Percentiles rank a stretch among this genome's conserved stretches.
phyloP scores from a whole-genome alignment of 1,284 basidiomycete species.

The Austropuccinia psidii region DNA sequence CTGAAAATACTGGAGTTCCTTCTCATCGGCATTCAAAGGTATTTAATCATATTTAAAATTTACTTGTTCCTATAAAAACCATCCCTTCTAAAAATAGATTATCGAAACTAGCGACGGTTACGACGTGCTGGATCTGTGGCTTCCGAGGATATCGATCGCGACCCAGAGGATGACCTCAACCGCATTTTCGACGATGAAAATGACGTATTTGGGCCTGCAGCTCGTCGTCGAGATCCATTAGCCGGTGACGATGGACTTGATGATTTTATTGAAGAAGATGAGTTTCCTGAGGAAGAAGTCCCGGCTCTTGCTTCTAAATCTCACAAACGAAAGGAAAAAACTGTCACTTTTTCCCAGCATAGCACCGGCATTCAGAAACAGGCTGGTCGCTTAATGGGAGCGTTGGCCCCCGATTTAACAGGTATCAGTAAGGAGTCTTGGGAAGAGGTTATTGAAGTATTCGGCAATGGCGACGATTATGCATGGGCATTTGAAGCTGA shows the following conservation, averaged over 20 bases:
- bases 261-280: constrained; percentile 37
- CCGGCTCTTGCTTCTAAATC: constrained; percentile 16
- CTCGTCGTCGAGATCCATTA: constrained; percentile 16
- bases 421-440: constrained; percentile 61
- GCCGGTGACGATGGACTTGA: constrained; percentile 33
- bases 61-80: background rate
- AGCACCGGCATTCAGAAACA: constrained; percentile 59
- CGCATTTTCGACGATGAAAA: constrained; percentile 36
- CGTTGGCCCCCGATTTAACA: constrained; percentile 40
- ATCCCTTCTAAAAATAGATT: constrained; percentile 51
- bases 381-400: constrained; percentile 53
- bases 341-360: constrained; percentile 52
- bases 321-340: constrained; percentile 37
- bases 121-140: constrained; percentile 56
- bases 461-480: constrained; percentile 94
- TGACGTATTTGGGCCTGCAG: background rate
- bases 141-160: constrained; percentile 59
- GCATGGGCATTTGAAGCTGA: constrained; percentile 84
- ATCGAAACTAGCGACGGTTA: constrained; percentile 45
- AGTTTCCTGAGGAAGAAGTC: constrained; percentile 32
- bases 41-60: background rate
- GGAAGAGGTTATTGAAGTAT: constrained; percentile 94
- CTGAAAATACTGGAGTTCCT: constrained; percentile 79
- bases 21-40: constrained; percentile 42
- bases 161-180: constrained; percentile 39